Evolutionary conservation across 805 yeast genomes (phyloP), one percentile per base, ranked within the genome.

Genomic region (Suhomyces prunicola): DNA sequence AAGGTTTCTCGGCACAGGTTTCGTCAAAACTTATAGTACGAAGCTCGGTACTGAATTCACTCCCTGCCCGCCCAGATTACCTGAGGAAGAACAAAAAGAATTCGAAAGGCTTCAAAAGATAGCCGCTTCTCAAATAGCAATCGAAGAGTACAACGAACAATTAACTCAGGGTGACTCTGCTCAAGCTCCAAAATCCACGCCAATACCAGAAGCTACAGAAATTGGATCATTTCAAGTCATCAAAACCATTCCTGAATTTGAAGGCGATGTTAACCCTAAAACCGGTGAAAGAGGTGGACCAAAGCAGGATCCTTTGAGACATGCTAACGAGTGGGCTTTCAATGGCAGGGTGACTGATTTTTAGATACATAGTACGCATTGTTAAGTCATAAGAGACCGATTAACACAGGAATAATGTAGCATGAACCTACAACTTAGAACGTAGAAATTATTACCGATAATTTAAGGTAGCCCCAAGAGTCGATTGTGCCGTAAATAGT

Each of bases 201-300:
- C 77, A 4, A 57, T 72, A 19, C 57, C 76, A 51, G 74, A 70
- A 56, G 77, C 75, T 39, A 78, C 76, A 36, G 88, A 86, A 60
- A 79, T 87, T 47, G 88, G 88, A 6, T 72, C 77, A 4, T 81
- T 86, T 60, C 88, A 83, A 52, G 83, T 78, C 58, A 79, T 87
- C 67, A 84, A 87, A 68, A 86, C 91, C 3, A 86, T 91, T 51
- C 96, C 97, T 2, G 99, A 94, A 64, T 94, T 94, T 66, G 97
- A 92, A 70, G 99, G 99, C 1, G 92, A 91, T 56, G 84, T 79
- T 15, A 94, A 94, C 66, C 99, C 99, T 0, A 80, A 76, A 53
- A 94, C 99, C 0, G 99, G 99, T 3, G 99, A 94, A 71, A 78
- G 87, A 22, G 97, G 97, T 47, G 99, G 99, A 0, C 99, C 99